Base-by-base conservation (phyloP, 1,284 basidiomycete genomes). In the Moniliophthora roreri region DNA sequence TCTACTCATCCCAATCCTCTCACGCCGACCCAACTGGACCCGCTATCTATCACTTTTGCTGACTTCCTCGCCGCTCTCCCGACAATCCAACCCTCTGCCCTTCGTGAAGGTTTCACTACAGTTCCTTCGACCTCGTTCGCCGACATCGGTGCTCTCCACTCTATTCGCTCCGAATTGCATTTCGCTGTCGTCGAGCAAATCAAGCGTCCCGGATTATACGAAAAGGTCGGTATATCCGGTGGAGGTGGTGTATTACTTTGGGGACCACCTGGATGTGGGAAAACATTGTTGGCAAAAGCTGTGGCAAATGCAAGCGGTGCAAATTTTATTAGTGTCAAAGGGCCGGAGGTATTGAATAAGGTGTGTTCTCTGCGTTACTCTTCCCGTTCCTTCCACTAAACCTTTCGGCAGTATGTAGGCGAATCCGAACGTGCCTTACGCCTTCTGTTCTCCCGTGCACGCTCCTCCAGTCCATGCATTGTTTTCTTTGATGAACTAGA, bases 141-240 rank as follows among this genome's bases (percentile, higher is more conserved):
- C 1, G 95, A 98, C 63, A 82, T 99, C 37, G 97, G 97, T n/a
- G 96, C 96, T 0, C 76, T 98, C 16, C 85, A 91, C 58, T 79
- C 73, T 1, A 93, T 88, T 1, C 78, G 95, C 21, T 93, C 96
- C 60, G 96, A 98, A 72, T 78, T 99, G 37, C 90, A 95, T 62
- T 98, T 98, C 93, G 92, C 94, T 13, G 93, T 99, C 59, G 95
- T 99, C 3, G 93, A 98, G 66, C 96, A 96, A 2, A 96, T 99
- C 62, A 80, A 84, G 48, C 76, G 91, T 42, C 96, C 96, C 0
- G 94, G 95, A 66, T 69, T 98, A 1, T 99, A 98, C 72, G 82
- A 73, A 47, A 80, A 81, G 1, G 88, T 98, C 2, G 96, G 95
- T 10, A 93, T 97, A 58, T 84, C 87, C 40, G 86, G 91, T 7